A percentile compares a stretch with the other conserved stretches of the same genome.
These are phyloP conservation scores for Tricholoma sp. DNA, from an alignment of 768 basidiomycete species.

Conservation along the genomic window DNA sequence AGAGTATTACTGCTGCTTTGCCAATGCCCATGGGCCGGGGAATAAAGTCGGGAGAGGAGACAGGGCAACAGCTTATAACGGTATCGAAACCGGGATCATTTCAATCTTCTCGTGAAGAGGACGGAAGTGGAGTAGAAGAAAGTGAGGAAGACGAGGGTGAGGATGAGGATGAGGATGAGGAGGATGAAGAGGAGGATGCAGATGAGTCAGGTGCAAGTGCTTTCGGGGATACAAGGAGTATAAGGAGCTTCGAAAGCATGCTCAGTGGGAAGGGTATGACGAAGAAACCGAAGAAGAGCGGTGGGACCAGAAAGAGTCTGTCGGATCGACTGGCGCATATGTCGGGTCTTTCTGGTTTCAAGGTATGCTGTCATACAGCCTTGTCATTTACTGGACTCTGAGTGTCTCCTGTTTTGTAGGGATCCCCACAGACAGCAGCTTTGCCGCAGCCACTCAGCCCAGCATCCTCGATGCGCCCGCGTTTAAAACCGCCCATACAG, in stretches of 20 bases:
- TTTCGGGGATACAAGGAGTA: conserved; percentile 62
- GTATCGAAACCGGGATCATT: conserved; percentile 40
- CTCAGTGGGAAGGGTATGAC: conserved; percentile 41
- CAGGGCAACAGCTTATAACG: conserved; percentile 42
- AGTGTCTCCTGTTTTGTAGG: conserved; percentile 13
- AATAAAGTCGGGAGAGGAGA: conserved; percentile 29
- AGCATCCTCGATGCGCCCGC: conserved; percentile 2
- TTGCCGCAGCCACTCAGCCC: too few species aligned
- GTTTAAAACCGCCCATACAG: conserved; percentile 56
- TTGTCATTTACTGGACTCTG: conserved; percentile 2
- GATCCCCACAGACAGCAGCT: conserved; percentile 14
- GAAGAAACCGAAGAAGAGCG: conserved; percentile 16
- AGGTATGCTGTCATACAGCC: conserved; percentile 20
- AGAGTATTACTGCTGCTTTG: conserved; percentile 62
- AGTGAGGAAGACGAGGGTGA: conserved; percentile 33
- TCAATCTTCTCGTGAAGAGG: conserved; percentile 25
- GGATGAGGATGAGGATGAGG: conserved; percentile 38
- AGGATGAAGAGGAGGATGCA: conserved; percentile 30
- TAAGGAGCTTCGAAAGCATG: conserved; percentile 87
- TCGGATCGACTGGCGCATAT: conserved; percentile 80
- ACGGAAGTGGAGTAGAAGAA: conserved; percentile 22
- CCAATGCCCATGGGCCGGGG: conserved; percentile 51
- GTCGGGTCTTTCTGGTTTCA: conserved; percentile 52
- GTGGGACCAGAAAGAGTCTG: conserved; percentile 56
- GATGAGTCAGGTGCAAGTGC: conserved; percentile 35